Evolutionary conservation across 2,329 filamentous ascomycete genomes (phyloP), one percentile per base, ranked within the genome.

Genomic region (Colletotrichum tropicicola): DNA sequence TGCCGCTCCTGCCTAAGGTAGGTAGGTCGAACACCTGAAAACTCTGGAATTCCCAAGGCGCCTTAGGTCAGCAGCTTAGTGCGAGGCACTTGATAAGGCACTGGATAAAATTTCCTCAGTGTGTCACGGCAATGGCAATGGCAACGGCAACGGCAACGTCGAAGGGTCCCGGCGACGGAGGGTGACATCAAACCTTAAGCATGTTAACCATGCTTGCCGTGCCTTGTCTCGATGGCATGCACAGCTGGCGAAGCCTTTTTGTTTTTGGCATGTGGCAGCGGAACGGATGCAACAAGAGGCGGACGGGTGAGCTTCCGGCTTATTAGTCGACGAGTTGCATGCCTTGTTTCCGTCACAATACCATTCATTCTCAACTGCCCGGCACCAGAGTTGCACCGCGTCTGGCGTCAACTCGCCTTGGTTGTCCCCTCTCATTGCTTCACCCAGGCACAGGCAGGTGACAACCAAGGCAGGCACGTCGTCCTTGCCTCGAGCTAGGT

Each of bases 171-270:
- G 55, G 13, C 27, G 51, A 8, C 39, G 9, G 51, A 39, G 55
- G 55, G 55, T 64, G 55, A 28, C 47, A 59, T 59, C 21, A 53
- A 64, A 59, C 60, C 55, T 64, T 53, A 64, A 64, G 60, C 59
- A 63, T 43, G 35, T 17, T 35, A 37, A 47, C 56, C 37, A 19
- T 48, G 55, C 55, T 49, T 47, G 43, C 43, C 51, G 28, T 54
- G 55, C n/a, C 43, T 48, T 58, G 44, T 27, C 17, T 58, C 25
- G 32, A 32, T 25, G 57, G 28, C 19, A 60, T 55, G 39, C 57
- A 27, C 45, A 19, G 27, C 53, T 35, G 54, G 39, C 35, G 27
- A 35, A 37, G 28, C 12, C 7, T 23, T 13, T n/a, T 27, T 32
- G n/a, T n/a, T 17, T 35, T 23, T 45, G 39, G 52, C 52, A 55